phyloP scores from a whole-genome alignment of 441 rosid species.

The Arabidopsis lyrata region DNA sequence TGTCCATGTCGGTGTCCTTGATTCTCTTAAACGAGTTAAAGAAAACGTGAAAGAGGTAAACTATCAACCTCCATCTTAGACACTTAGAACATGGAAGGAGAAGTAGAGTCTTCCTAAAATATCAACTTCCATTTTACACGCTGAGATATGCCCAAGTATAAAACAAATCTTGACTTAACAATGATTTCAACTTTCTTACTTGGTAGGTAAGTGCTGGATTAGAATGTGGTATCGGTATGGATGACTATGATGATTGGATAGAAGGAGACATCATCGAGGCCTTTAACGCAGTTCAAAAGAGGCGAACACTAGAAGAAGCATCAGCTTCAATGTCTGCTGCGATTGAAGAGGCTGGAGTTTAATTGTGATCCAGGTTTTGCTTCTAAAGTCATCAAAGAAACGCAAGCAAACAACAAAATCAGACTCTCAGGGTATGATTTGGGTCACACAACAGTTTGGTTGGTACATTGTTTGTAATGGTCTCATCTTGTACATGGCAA shows the following conservation, averaged over 20 bases:
- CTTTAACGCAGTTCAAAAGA: slow-evolving; percentile 74
- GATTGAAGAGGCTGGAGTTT: slow-evolving; percentile 65
- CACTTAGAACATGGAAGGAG: not conserved
- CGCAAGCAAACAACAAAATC: slow-evolving; percentile 31
- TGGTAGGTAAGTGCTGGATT: slow-evolving; percentile 80
- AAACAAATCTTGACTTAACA: not conserved
- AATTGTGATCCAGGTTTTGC: slow-evolving; percentile 38
- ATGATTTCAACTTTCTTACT: slow-evolving; percentile 9
- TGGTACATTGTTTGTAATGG: slow-evolving; percentile 37
- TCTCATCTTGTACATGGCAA: slow-evolving; percentile 44
- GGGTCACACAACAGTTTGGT: slow-evolving; percentile 32
- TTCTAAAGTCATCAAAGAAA: slow-evolving; percentile 30
- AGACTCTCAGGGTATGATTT: slow-evolving; percentile 24
- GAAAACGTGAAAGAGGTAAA: slow-evolving; percentile 95
- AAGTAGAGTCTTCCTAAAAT: slow-evolving; percentile 37
- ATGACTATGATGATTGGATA: slow-evolving; percentile 73
- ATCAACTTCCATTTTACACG: slow-evolving; percentile 13
- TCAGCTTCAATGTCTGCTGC: slow-evolving; percentile 95
- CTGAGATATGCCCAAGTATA: slow-evolving; percentile 22
- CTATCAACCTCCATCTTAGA: slow-evolving; percentile 15
- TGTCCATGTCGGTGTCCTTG: slow-evolving; percentile 74
- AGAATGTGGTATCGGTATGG: slow-evolving; percentile 87
- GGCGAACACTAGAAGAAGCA: slow-evolving; percentile 94
- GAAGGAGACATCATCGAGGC: slow-evolving; percentile 86
- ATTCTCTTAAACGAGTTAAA: slow-evolving; percentile 90